A percentile compares a stretch with the other conserved stretches of the same genome.
These are phyloP conservation scores for Eimeria zaria DNA, from an alignment of 169 alveolate genomes.

Conservation along the genomic window DNA sequence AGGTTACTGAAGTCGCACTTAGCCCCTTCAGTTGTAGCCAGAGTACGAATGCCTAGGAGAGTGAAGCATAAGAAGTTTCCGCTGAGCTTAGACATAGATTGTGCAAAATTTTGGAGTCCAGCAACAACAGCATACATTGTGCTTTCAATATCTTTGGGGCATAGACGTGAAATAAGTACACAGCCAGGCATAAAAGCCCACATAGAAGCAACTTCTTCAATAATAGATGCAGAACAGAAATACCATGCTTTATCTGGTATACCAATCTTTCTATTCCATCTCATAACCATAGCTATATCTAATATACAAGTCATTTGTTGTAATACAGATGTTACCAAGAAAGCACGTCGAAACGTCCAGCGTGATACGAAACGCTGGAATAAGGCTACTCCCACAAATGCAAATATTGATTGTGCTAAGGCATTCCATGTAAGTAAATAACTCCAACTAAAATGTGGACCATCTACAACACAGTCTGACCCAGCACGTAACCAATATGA, in stretches of 20 bases:
- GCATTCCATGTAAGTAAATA: conserved; percentile 65
- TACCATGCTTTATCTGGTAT: conserved; percentile 84
- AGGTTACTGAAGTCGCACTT: conserved; percentile 76
- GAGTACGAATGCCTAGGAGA: conserved; percentile 68
- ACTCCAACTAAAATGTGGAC: conserved; percentile 84
- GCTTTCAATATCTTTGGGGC: conserved; percentile 74
- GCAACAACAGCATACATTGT: conserved; percentile 85
- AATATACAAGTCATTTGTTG: conserved; percentile 60
- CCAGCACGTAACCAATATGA: conserved; percentile 77
- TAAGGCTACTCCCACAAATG: conserved; percentile 69
- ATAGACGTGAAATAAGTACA: conserved; percentile 70
- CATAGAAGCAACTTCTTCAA: conserved; percentile 79
- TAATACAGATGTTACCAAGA: conserved; percentile 76
- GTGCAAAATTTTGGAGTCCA: conserved; percentile 77
- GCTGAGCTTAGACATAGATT: conserved; percentile 43
- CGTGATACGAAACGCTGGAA: conserved; percentile 77
- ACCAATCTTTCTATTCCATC: conserved; percentile 74
- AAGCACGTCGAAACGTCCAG: conserved; percentile 79
- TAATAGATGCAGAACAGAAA: conserved; percentile 73
- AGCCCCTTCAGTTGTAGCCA: conserved; percentile 21
- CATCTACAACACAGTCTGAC: conserved; percentile 80
- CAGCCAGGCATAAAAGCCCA: conserved; percentile 81
- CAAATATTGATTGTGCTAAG: conserved; percentile 42
- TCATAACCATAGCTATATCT: conserved; percentile 74
- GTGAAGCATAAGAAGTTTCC: conserved; percentile 77